phyloP scores from a whole-genome alignment of 108 stramenopile genomes.

The Hondaea fermentalgiana region DNA sequence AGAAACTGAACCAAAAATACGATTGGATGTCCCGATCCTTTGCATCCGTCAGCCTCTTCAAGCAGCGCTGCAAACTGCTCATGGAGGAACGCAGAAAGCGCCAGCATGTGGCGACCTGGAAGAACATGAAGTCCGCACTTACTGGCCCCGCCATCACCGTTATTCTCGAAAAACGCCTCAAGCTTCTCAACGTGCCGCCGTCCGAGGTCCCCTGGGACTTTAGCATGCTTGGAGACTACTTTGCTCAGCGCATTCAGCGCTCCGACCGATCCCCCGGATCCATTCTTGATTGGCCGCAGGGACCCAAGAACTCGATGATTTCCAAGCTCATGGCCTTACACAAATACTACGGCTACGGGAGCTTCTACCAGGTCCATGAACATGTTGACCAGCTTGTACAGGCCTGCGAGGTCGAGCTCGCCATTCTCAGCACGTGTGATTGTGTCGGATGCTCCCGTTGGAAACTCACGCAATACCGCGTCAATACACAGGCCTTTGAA shows the following conservation, averaged over 20 bases:
- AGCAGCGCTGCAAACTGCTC: background rate
- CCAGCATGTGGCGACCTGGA: background rate
- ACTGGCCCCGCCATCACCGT: background rate
- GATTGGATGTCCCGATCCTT: background rate
- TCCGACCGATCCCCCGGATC: background rate
- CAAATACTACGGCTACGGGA: background rate
- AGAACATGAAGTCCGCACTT: background rate
- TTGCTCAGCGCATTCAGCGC: background rate
- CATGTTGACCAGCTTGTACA: background rate
- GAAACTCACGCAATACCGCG: background rate
- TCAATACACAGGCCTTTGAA: background rate
- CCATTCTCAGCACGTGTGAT: background rate
- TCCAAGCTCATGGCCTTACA: background rate
- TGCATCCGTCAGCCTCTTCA: background rate
- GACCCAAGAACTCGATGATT: background rate
- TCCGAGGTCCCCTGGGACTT: background rate
- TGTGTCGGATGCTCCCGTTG: background rate
- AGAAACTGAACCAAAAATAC: background rate
- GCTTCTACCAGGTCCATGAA: background rate
- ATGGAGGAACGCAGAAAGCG: background rate
- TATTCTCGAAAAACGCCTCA: background rate
- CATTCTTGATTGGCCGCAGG: background rate
- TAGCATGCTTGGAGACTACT: background rate
- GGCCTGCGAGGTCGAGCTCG: constrained; percentile 8
- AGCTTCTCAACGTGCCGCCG: background rate